Conservation (phyloP, 2,329 filamentous ascomycete species). For the Pseudocercospora musae region DNA sequence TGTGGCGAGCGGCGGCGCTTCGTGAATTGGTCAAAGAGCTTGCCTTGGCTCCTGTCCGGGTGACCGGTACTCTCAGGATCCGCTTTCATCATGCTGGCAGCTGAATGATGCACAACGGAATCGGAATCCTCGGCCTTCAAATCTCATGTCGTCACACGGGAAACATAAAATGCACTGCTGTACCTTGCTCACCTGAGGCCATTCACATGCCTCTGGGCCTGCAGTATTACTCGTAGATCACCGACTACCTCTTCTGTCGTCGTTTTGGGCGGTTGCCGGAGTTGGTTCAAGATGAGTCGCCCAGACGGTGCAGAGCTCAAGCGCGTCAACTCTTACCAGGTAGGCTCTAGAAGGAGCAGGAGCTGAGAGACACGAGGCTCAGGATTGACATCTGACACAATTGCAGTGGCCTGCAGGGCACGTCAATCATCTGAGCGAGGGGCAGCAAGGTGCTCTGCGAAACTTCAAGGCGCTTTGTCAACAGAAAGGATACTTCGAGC, state of each 20-base stretch:
- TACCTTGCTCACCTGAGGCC: neutral
- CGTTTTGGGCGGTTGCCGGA: no score
- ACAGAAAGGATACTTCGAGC: slow-evolving; percentile 62
- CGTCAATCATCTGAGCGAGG: slow-evolving; percentile 68
- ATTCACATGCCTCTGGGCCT: neutral
- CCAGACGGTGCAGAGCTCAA: slow-evolving; percentile 26
- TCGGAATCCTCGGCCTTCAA: neutral
- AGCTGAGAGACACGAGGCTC: neutral
- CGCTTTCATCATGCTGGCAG: slow-evolving; percentile 1
- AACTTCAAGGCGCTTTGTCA: slow-evolving; percentile 69
- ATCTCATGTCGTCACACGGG: neutral
- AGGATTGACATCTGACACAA: slow-evolving; percentile 1
- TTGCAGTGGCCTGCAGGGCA: slow-evolving; percentile 69
- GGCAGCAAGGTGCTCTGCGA: slow-evolving; percentile 64
- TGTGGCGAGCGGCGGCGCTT: neutral
- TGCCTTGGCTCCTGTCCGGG: neutral
- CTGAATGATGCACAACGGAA: neutral
- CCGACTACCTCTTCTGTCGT: neutral
- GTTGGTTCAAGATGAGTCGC: slow-evolving; percentile 10
- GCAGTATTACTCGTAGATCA: neutral
- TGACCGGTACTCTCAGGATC: neutral
- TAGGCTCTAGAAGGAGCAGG: slow-evolving; percentile 10
- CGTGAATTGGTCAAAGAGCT: neutral
- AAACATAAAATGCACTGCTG: neutral
- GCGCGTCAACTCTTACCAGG: slow-evolving; percentile 33